These are phyloP conservation scores for Eucalyptus microcorys DNA, from an alignment of 345 rosid species.

Conservation along the genomic window DNA sequence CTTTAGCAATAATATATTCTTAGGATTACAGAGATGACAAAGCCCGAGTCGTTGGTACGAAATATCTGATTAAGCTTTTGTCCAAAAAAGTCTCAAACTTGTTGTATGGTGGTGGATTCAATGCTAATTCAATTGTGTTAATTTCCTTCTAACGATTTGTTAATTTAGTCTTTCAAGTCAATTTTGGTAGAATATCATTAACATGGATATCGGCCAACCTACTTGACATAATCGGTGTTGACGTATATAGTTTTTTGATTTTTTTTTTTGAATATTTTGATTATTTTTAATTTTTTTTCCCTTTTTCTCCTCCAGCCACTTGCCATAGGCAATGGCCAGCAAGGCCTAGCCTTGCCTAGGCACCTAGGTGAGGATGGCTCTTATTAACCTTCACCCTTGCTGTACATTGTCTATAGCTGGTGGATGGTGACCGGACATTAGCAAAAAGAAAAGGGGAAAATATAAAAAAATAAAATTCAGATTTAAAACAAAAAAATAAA, in stretches of 20 bases:
- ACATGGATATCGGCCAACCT: too few relatives aligned
- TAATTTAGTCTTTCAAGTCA: not conserved
- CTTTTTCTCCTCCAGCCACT: fast-evolving
- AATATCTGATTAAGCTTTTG: not conserved
- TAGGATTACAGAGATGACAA: not conserved
- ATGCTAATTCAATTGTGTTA: not conserved
- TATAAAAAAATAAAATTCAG: too few relatives aligned
- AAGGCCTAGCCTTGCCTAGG: not conserved
- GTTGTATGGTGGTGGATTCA: not conserved
- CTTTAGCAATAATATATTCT: not conserved
- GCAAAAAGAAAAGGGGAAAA: not conserved
- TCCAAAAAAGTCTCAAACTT: not conserved
- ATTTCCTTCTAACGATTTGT: not conserved
- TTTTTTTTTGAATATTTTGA: too few relatives aligned
- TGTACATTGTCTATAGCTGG: not conserved
- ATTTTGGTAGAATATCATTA: too few relatives aligned
- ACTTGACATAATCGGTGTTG: not conserved
- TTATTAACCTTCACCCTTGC: not conserved
- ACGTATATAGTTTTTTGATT: too few relatives aligned
- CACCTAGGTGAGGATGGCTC: not conserved
- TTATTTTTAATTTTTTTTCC: fast-evolving
- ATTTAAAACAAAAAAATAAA: too few relatives aligned
- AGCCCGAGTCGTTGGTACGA: not conserved
- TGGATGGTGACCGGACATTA: not conserved
- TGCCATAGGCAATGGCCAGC: not conserved